Conservation (phyloP, 208 protist genomes). For the Tritrichomonas musculus region DNA sequence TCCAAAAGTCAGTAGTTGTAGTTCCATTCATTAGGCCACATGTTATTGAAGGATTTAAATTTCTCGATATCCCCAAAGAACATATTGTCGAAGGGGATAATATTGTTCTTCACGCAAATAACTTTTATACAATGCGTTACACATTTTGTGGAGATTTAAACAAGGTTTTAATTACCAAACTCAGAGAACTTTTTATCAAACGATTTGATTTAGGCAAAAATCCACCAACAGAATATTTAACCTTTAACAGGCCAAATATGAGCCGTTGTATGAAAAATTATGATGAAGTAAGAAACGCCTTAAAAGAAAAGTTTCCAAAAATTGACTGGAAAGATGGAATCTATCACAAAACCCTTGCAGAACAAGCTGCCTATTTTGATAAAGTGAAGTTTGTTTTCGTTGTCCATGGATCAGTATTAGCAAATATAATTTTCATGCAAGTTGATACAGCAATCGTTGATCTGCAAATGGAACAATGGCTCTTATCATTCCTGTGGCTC, state of each 20-base stretch:
- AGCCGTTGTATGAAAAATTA: background rate
- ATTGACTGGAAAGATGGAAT: background rate
- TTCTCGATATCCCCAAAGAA: background rate
- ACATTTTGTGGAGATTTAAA: background rate
- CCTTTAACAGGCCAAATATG: background rate
- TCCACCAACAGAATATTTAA: background rate
- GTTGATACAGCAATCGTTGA: background rate
- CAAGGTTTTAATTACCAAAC: background rate
- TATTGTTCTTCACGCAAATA: background rate
- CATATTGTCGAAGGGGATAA: background rate
- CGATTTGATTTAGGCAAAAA: background rate
- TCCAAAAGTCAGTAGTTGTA: background rate
- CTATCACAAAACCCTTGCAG: background rate
- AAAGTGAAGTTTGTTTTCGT: background rate
- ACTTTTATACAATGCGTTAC: background rate
- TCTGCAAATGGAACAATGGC: slow-evolving; percentile 22
- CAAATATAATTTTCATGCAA: slow-evolving; percentile 2
- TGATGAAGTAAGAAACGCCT: background rate
- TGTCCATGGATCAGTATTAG: background rate
- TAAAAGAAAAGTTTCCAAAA: background rate
- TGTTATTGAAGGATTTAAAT: background rate
- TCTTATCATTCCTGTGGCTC: background rate
- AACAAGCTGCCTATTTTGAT: background rate
- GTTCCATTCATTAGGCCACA: background rate
- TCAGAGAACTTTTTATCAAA: background rate